phyloP scores from a whole-genome alignment of 2,329 filamentous ascomycete species.

The Alternaria arbusti region DNA sequence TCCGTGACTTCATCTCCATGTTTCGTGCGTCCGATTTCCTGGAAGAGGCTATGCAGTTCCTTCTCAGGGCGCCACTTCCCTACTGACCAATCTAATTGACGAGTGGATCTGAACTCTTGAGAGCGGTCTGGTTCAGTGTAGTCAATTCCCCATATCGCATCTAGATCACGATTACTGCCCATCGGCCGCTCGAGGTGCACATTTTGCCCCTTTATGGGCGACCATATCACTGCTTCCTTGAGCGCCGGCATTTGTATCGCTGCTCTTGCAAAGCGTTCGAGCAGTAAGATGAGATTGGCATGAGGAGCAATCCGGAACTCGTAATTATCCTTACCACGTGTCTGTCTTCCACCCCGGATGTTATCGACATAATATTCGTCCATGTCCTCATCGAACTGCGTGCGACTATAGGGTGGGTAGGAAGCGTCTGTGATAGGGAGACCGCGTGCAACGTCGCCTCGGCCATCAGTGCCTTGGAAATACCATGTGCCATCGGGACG shows the following conservation, averaged over 20 bases:
- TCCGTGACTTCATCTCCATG: neutral
- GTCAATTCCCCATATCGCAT: neutral
- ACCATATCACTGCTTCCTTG: neutral
- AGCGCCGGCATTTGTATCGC: neutral
- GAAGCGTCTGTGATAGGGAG: neutral
- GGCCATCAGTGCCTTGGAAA: neutral
- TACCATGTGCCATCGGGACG: neutral
- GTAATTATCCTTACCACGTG: neutral
- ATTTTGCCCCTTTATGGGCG: neutral
- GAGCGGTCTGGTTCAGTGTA: neutral
- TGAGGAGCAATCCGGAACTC: neutral
- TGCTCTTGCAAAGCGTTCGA: neutral
- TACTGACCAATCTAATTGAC: neutral
- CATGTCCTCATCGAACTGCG: neutral
- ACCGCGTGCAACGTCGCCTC: neutral
- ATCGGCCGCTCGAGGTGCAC: neutral
- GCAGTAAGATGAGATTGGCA: neutral
- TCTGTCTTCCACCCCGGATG: neutral
- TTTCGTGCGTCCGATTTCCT: neutral
- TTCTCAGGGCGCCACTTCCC: neutral
- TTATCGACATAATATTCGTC: neutral
- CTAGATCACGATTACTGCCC: neutral
- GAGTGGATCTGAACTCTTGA: too few relatives aligned
- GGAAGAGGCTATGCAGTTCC: neutral
- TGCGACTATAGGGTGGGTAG: neutral